A percentile compares a stretch with the other conserved stretches of the same genome.
Conservation (phyloP, 2,329 filamentous ascomycete genomes). For the Alternaria angustiovoidea region DNA sequence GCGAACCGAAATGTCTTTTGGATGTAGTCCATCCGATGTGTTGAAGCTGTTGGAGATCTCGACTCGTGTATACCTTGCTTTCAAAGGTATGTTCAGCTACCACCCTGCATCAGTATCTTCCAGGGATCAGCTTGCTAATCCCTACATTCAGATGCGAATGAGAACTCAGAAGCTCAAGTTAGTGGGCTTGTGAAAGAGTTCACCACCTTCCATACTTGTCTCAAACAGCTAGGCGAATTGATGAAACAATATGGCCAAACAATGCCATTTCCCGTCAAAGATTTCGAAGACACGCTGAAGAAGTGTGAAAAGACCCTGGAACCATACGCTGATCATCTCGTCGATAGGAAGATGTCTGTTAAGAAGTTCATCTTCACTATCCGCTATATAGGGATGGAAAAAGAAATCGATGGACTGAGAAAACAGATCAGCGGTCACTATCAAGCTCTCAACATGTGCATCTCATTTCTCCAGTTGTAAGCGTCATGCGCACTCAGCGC, state of each 20-base stretch:
- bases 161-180: slow-evolving; percentile 46
- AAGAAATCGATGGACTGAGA: slow-evolving; percentile 40
- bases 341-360: slow-evolving; percentile 43
- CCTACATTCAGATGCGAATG: slow-evolving; percentile 39
- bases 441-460: slow-evolving; percentile 44
- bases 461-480: slow-evolving; percentile 42
- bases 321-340: slow-evolving; percentile 39
- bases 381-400: slow-evolving; percentile 46
- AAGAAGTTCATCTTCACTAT: slow-evolving; percentile 42
- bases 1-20: slow-evolving; percentile 39
- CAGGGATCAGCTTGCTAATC: slow-evolving; percentile 16
- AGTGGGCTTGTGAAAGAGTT: slow-evolving; percentile 42
- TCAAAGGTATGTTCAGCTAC: slow-evolving; percentile 36
- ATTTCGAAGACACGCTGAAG: slow-evolving; percentile 43
- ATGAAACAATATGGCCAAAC: slow-evolving; percentile 46
- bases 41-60: slow-evolving; percentile 45
- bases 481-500: background rate
- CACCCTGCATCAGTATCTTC: background rate
- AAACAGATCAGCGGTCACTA: slow-evolving; percentile 42
- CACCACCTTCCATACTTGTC: slow-evolving; percentile 39
- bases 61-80: slow-evolving; percentile 43
- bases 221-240: slow-evolving; percentile 37
- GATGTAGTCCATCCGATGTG: slow-evolving; percentile 42
- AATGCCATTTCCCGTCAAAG: slow-evolving; percentile 40
- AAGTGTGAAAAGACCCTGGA: slow-evolving; percentile 40